Percentiles rank a stretch among this genome's conserved stretches.
These are phyloP conservation scores for Paspalum vaginatum DNA, from an alignment of 176 grass and related monocot species.

Conservation along the genomic window DNA sequence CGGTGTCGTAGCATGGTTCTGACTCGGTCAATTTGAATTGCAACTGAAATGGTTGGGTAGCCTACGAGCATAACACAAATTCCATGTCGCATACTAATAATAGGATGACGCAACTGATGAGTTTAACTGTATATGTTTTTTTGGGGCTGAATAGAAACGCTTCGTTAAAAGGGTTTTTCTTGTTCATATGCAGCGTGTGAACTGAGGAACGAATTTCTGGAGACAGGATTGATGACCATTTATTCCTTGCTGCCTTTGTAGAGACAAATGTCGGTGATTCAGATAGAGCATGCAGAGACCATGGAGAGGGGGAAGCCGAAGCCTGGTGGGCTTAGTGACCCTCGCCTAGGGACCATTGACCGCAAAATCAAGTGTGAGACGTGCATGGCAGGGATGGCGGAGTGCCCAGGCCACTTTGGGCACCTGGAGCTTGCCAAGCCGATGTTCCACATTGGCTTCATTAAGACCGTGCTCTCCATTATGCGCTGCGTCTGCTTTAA, in stretches of 20 bases:
- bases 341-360: slow-evolving; percentile 78
- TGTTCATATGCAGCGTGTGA: not conserved
- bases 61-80: not conserved
- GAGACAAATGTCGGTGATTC: slow-evolving; percentile 90
- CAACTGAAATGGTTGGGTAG: not conserved
- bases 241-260: slow-evolving; percentile 40
- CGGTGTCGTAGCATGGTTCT: not conserved
- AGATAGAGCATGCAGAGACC: slow-evolving; percentile 82
- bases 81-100: not conserved
- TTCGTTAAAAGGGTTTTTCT: not conserved
- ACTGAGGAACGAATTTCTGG: not conserved
- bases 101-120: not conserved
- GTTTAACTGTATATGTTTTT: not conserved
- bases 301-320: slow-evolving; percentile 93
- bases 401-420: slow-evolving; percentile 93
- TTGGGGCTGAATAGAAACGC: not conserved
- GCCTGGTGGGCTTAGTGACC: slow-evolving; percentile 76
- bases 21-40: not conserved
- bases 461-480: slow-evolving; percentile 87
- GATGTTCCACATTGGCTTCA: slow-evolving; percentile 92
- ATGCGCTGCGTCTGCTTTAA: slow-evolving; percentile 99
- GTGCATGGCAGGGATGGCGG: slow-evolving; percentile 90
- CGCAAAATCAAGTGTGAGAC: slow-evolving; percentile 92
- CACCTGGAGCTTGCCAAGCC: slow-evolving; percentile 92
- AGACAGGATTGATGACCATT: slow-evolving; percentile 4